phyloP scores from a whole-genome alignment of 1,284 basidiomycete genomes.

The Trametes polyzona region DNA sequence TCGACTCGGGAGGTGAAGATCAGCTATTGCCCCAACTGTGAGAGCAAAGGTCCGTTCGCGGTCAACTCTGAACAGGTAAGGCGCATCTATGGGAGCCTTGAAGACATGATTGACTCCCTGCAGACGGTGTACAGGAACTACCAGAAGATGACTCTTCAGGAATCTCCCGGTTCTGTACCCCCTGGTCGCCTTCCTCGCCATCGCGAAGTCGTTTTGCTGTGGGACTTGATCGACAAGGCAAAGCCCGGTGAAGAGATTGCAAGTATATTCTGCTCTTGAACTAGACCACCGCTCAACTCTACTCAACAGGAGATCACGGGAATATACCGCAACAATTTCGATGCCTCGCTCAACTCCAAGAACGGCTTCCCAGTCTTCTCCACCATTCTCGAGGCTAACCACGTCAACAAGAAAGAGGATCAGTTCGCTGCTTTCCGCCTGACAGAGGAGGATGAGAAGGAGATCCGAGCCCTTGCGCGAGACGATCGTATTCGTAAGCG shows the following conservation, averaged over 20 bases:
- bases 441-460: conserved; percentile 95
- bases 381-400: conserved; percentile 97
- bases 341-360: conserved; percentile 96
- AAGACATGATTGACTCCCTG: neutral
- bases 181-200: conserved; percentile 96
- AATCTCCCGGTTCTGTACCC: conserved; percentile 97
- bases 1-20: conserved; percentile 93
- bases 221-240: conserved; percentile 97
- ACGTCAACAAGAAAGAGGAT: conserved; percentile 96
- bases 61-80: conserved; percentile 94
- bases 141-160: conserved; percentile 98
- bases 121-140: conserved; percentile 99
- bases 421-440: conserved; percentile 94
- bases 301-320: conserved; percentile 83
- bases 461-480: conserved; percentile 84
- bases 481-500: conserved; percentile 96
- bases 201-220: conserved; percentile 94
- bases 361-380: conserved; percentile 99
- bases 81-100: neutral
- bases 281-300: conserved; percentile 17
- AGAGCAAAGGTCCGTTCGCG: conserved; percentile 92
- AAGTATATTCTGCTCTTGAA: conserved; percentile 35
- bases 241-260: conserved; percentile 99
- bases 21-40: conserved; percentile 93
- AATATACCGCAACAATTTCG: conserved; percentile 98